Conservation (phyloP, 768 basidiomycete genomes). For the Tulasnella sp. region DNA sequence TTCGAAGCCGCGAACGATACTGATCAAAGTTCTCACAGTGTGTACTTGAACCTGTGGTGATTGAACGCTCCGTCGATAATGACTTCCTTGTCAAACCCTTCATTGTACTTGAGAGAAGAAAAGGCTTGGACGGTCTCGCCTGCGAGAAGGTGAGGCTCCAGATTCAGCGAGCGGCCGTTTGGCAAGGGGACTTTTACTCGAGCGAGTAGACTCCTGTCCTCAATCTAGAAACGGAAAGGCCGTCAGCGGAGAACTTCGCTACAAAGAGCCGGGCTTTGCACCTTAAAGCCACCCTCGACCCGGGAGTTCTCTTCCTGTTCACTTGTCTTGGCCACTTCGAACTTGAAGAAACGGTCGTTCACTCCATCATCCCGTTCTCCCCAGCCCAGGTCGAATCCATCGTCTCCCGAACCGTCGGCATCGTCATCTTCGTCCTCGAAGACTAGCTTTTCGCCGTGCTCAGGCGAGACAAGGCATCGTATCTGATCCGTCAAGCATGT, state of each 20-base stretch:
- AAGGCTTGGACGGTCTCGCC: not conserved
- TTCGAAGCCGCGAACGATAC: not conserved
- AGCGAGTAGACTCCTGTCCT: too few relatives aligned
- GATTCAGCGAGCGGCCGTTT: not conserved
- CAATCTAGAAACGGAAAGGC: too few relatives aligned
- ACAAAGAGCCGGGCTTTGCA: too few relatives aligned
- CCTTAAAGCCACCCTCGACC: not conserved
- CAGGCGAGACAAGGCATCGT: constrained; percentile 38
- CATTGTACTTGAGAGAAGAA: not conserved
- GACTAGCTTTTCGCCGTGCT: constrained; percentile 35
- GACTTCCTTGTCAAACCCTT: not conserved
- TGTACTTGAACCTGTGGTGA: not conserved
- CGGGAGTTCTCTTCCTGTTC: constrained; percentile 2
- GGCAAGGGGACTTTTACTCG: too few relatives aligned
- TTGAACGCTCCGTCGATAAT: not conserved
- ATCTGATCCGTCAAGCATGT: constrained; percentile 48
- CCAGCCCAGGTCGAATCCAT: not conserved
- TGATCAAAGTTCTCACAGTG: not conserved
- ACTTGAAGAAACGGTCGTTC: constrained; percentile 10
- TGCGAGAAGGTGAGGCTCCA: not conserved
- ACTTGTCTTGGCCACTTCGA: constrained; percentile 6
- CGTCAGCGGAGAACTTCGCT: too few relatives aligned
- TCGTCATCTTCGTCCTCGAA: constrained; percentile 24
- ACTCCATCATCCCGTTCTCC: not conserved
- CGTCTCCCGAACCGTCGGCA: not conserved